phyloP scores from a whole-genome alignment of 2,329 filamentous ascomycete genomes.

The Colletotrichum scovillei region DNA sequence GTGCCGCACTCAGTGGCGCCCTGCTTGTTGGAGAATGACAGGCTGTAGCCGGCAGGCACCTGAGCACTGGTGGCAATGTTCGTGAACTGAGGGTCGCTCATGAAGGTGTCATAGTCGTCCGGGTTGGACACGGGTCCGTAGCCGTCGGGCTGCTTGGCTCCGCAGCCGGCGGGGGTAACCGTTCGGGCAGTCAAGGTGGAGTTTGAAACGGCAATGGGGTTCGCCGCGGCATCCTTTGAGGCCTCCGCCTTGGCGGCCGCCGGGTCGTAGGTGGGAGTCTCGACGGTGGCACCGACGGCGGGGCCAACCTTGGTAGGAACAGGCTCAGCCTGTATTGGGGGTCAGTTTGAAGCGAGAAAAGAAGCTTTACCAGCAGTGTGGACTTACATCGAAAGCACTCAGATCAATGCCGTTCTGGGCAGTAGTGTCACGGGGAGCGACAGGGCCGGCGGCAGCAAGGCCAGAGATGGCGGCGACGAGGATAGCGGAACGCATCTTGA shows the following conservation, averaged over 20 bases:
- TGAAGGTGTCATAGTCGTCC: slow-evolving; percentile 17
- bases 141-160: slow-evolving; percentile 6
- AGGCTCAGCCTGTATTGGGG: not conserved
- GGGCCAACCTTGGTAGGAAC: slow-evolving; percentile 19
- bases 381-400: slow-evolving; percentile 13
- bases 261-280: slow-evolving; percentile 17
- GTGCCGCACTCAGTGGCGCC: not conserved
- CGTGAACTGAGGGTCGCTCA: not conserved
- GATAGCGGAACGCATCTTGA: slow-evolving; percentile 17
- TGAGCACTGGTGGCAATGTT: not conserved
- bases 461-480: slow-evolving; percentile 16
- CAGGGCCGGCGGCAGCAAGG: slow-evolving; percentile 7
- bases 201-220: not conserved
- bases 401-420: slow-evolving; percentile 16
- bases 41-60: not conserved
- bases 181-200: not conserved
- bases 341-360: not conserved
- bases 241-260: not conserved
- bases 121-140: not conserved
- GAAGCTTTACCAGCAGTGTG: too few relatives aligned
- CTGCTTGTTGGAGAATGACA: not conserved
- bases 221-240: not conserved
- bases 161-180: not conserved
- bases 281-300: slow-evolving; percentile 4
- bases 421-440: not conserved